phyloP scores from a whole-genome alignment of 495 filamentous ascomycete species.

The Neurospora tetrasperma region DNA sequence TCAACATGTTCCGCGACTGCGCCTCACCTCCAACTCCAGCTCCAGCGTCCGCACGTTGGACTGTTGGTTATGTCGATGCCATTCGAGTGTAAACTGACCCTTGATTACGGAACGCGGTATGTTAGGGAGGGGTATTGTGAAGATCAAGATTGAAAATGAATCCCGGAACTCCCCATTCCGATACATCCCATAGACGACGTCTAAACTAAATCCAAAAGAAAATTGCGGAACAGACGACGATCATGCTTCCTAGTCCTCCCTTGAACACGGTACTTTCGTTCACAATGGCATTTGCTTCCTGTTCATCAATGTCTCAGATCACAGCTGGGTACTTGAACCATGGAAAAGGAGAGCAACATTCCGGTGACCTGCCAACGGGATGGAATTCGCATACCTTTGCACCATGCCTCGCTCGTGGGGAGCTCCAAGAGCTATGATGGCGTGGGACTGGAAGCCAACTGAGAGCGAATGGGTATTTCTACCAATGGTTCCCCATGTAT shows the following conservation, averaged over 20 bases:
- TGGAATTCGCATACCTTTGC: not conserved
- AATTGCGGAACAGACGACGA: too few species aligned
- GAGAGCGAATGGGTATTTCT: not conserved
- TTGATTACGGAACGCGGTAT: not conserved
- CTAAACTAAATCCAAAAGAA: not conserved
- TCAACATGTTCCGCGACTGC: not conserved
- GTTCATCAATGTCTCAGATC: not conserved
- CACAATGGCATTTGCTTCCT: not conserved
- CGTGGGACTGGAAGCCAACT: not conserved
- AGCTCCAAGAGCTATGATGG: not conserved
- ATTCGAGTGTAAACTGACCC: not conserved
- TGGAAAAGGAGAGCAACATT: not conserved
- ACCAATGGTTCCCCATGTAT: not conserved
- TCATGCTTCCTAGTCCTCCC: not conserved
- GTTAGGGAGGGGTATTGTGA: not conserved
- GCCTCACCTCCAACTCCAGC: not conserved
- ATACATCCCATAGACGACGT: not conserved
- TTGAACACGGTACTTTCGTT: not conserved
- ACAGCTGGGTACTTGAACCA: not conserved
- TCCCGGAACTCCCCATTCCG: not conserved
- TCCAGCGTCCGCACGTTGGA: not conserved
- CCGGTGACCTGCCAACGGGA: not conserved
- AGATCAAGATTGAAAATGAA: not conserved
- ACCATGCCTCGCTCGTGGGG: not conserved
- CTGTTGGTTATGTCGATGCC: not conserved